Conservation (phyloP, 768 basidiomycete genomes). For the Terana coerulea region DNA sequence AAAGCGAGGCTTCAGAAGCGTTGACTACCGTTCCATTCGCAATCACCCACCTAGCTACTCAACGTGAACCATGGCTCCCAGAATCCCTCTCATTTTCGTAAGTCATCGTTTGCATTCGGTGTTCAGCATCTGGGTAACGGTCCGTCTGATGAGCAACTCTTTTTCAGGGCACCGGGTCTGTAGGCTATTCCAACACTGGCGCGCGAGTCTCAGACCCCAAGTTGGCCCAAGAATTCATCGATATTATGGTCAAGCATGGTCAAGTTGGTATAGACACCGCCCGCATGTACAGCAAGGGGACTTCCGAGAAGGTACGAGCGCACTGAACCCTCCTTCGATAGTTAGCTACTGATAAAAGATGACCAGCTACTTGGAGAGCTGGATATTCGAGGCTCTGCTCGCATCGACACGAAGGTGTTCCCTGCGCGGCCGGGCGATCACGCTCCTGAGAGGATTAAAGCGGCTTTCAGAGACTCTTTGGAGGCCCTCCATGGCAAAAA, state of each 20-base stretch:
- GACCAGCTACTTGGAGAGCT: constrained; percentile 1
- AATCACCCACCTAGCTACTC: no score
- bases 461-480: constrained; percentile 44
- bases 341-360: background rate
- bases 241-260: constrained; percentile 39
- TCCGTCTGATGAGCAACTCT: background rate
- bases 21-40: no score
- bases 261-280: constrained; percentile 47
- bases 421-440: constrained; percentile 41
- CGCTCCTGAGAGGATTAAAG: constrained; percentile 36
- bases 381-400: background rate
- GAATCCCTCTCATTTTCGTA: constrained; percentile 5
- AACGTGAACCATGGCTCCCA: no score
- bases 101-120: background rate
- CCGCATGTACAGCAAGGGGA: constrained; percentile 46
- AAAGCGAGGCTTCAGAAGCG: no score
- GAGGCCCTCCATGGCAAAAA: constrained; percentile 42
- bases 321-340: background rate
- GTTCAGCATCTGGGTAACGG: background rate
- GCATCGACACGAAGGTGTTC: constrained; percentile 31
- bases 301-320: constrained; percentile 45
- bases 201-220: constrained; percentile 33
- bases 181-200: constrained; percentile 39
- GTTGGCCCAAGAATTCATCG: constrained; percentile 42
- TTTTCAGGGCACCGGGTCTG: constrained; percentile 46